phyloP scores from a whole-genome alignment of 108 stramenopile species.

The Nannochloropsis salina region DNA sequence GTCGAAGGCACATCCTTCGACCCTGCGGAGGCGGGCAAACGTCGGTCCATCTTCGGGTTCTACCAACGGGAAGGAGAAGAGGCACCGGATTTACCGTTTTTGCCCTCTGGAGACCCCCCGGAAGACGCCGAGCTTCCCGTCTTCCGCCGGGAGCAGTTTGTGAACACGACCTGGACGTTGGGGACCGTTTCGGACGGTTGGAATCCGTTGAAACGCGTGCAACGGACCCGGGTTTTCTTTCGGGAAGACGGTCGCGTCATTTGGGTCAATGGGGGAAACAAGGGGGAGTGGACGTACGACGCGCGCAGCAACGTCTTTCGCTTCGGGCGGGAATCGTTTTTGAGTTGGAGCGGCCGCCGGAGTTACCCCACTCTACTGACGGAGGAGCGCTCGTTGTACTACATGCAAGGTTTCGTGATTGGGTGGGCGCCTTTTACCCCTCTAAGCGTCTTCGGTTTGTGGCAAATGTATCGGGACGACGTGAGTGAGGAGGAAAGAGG shows the following conservation, averaged over 20 bases:
- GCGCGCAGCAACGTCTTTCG: background rate
- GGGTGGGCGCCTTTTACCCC: background rate
- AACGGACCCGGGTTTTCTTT: background rate
- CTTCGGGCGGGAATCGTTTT: background rate
- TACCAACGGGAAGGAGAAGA: background rate
- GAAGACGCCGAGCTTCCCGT: background rate
- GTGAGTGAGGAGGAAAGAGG: background rate
- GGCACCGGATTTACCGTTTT: background rate
- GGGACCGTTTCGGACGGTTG: background rate
- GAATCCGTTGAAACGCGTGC: background rate
- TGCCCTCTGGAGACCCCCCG: background rate
- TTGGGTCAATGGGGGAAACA: constrained; percentile 5
- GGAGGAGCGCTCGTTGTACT: background rate
- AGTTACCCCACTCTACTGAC: background rate
- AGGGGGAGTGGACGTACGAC: background rate
- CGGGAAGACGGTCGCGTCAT: background rate
- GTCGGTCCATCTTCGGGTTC: background rate
- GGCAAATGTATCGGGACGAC: background rate
- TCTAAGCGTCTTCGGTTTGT: background rate
- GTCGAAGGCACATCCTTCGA: background rate
- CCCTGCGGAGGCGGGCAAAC: background rate
- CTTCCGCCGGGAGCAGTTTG: background rate
- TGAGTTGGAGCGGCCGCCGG: background rate
- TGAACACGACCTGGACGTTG: background rate
- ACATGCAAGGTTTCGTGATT: background rate